A percentile compares a stretch with the other conserved stretches of the same genome.
These are phyloP conservation scores for Neoboletus subvelutipes DNA, from an alignment of 768 basidiomycete species.

Conservation along the genomic window DNA sequence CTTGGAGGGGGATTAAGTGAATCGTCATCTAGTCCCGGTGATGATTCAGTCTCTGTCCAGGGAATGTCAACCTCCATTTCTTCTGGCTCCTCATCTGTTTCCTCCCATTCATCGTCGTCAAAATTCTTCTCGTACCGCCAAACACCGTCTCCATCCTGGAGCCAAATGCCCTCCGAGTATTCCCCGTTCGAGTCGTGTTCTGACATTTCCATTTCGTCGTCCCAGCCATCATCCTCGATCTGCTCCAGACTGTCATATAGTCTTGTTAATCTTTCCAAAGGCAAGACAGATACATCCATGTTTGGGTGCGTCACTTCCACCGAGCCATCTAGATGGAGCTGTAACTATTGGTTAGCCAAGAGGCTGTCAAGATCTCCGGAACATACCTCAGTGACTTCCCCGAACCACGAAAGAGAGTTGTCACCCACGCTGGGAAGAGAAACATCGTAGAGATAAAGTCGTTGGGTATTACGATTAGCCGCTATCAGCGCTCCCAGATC, in stretches of 20 bases:
- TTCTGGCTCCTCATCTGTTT: slow-evolving; percentile 34
- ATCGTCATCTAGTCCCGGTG: slow-evolving; percentile 18
- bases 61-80: slow-evolving; percentile 39
- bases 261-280: slow-evolving; percentile 67
- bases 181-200: slow-evolving; percentile 40
- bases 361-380: slow-evolving; percentile 1
- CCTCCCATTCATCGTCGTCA: slow-evolving; percentile 42
- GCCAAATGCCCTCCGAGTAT: slow-evolving; percentile 42
- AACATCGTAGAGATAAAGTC: slow-evolving; percentile 41
- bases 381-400: slow-evolving; percentile 76
- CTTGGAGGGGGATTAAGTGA: slow-evolving; percentile 16
- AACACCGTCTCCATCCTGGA: slow-evolving; percentile 41
- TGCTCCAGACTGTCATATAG: slow-evolving; percentile 83
- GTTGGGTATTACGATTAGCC: slow-evolving; percentile 40
- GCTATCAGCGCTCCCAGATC: slow-evolving; percentile 64
- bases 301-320: slow-evolving; percentile 74
- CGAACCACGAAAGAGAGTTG: slow-evolving; percentile 69
- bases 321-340: slow-evolving; percentile 76
- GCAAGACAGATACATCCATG: slow-evolving; percentile 46
- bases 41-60: slow-evolving; percentile 28
- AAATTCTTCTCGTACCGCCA: slow-evolving; percentile 33
- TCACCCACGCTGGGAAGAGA: slow-evolving; percentile 41
- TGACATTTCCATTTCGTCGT: slow-evolving; percentile 33
- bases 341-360: slow-evolving; percentile 9
- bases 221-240: slow-evolving; percentile 68